Base-by-base conservation (phyloP, 768 basidiomycete genomes). In the Suillus lakei region DNA sequence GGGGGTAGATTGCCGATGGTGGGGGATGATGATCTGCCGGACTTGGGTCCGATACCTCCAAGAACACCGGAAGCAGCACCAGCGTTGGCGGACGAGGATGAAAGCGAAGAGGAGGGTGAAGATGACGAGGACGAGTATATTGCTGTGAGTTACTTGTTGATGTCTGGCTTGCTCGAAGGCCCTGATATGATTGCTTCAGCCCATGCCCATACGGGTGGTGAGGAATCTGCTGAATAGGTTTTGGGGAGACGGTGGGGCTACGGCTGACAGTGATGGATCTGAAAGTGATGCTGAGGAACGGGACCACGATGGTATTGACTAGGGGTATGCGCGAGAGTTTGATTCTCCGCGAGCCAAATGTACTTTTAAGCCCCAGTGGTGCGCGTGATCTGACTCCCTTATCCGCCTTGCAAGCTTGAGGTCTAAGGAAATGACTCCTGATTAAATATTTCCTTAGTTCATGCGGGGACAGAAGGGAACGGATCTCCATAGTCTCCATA, bases 151-250 rank as follows among this genome's bases (percentile, higher is more conserved):
- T 15, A 6, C 16, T 21, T 64, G 13, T 44, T 13, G 15, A 7
- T 34, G 44, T 55, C 58, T 39, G 30, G 34, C 34, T 62, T n/a
- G 43, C 38, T 23, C 23, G 64, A 34, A 46, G 32, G 62, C n/a
- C 9, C 36, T 16, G 3, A 21, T 28, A 16, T 9, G 34, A 5
- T 62, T 60, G 21, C 21, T 60, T 13, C 59, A 91, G 90, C 83
- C 87, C 4, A 77, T 91, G 71, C 88, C 88, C 12, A 74, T 86
- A 28, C 84, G 88, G 2, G 72, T 88, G 7, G 73, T 91, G 2
- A 80, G 88, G 13, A 88, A 87, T 69, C 76, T 91, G 8, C 65
- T 91, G 46, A 84, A 83, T 60, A 77, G 88, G 10, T 83, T 92
- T 67, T 91, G 87, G 85, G 87, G 82, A 44, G 73, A 74, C 12